Percentiles rank a stretch among this genome's conserved stretches.
phyloP scores from a whole-genome alignment of 148 eudicot genomes.

The Beta vulgaris region DNA sequence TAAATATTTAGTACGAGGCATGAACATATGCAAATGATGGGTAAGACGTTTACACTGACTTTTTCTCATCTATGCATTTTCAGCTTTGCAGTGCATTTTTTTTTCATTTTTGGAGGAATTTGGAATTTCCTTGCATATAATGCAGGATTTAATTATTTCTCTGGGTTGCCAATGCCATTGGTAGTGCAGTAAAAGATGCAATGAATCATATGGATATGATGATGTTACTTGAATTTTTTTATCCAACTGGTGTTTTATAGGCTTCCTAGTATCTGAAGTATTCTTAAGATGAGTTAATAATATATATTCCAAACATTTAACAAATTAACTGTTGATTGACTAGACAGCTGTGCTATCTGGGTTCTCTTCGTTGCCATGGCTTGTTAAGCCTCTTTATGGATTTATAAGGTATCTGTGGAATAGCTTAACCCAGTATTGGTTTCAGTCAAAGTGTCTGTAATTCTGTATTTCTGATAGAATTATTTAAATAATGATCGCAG shows the following conservation, averaged over 20 bases:
- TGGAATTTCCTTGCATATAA: background rate
- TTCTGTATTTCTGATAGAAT: too few species aligned
- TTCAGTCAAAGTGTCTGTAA: background rate
- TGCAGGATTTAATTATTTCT: background rate
- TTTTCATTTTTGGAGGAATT: background rate
- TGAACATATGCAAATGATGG: background rate
- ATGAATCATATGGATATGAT: background rate
- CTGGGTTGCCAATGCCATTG: background rate
- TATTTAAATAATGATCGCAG: constrained; percentile 42
- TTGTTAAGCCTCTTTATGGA: constrained; percentile 93
- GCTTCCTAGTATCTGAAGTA: background rate
- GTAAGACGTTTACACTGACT: background rate
- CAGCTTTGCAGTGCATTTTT: background rate
- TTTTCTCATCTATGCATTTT: background rate
- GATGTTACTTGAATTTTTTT: background rate
- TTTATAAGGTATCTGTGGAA: constrained; percentile 78
- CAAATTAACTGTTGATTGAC: constrained; percentile 43
- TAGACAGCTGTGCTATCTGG: constrained; percentile 98
- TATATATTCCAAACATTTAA: constrained; percentile 27
- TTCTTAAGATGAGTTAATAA: background rate
- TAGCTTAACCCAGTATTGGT: background rate
- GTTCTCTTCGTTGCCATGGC: constrained; percentile 94
- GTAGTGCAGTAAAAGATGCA: background rate
- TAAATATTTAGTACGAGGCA: background rate
- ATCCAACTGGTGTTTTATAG: background rate